Base-by-base conservation (phyloP, 2,329 filamentous ascomycete species). In the Pseudocercospora macadamiae region DNA sequence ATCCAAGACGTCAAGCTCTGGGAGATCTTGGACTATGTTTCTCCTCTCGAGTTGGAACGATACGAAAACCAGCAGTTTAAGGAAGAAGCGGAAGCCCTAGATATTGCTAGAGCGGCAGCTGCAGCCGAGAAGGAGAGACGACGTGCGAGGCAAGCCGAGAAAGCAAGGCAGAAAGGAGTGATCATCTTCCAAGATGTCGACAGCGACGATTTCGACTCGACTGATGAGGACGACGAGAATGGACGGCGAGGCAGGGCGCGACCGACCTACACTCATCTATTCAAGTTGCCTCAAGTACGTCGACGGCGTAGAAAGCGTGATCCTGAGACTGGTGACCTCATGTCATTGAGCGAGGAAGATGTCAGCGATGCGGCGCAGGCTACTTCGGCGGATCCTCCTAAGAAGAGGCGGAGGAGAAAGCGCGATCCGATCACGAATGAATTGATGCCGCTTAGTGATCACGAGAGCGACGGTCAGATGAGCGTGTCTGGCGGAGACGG, bases 21-120 rank as follows among this genome's bases (percentile, higher is more conserved):
- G 10, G 70, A 73, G 48, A 64, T 74, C 18, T 58, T 71, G 7
- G 67, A 73, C 18, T 74, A 72, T 55, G 68, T 74, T 12, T 73
- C 71, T 4, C 59, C 70, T n/a, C 61, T 66, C 26, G 68, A 73
- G 30, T 59, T 74, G 19, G 73, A 75, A 55, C 64, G 63, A 2
- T 75, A 65, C 48, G 73, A 75, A 52, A 69, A 72, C 54, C 49
- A 57, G 32, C 59, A 64, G 19, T 75, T 75, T 59, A 63, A 62
- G 7, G 62, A 68, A 25, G 70, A 72, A 49, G 53, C 56, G 2
- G 67, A 68, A 28, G 53, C 65, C 2, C 37, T 61, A 26, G 57
- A 55, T 10, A 61, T 67, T 32, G 64, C 60, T 2, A 57, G 66
- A 23, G 57, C 45, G 5, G 64, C 59, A 12, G 62, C 58, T 2